phyloP scores from a whole-genome alignment of 2,329 filamentous ascomycete genomes.

The Cladosporium sp. region DNA sequence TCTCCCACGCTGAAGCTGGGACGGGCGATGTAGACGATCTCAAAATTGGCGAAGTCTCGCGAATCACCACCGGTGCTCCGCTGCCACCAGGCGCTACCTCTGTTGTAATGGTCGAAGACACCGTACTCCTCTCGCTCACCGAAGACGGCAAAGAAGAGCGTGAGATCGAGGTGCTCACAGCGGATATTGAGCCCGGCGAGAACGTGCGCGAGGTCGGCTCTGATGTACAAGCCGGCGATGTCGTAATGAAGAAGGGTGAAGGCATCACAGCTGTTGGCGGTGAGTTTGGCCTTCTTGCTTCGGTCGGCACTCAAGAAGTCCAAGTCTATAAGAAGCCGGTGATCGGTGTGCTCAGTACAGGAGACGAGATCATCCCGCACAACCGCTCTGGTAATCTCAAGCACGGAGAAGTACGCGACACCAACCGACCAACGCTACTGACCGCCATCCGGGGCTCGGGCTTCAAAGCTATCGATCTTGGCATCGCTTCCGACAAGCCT shows the following conservation, averaged over 20 bases:
- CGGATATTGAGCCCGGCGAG: slow-evolving; percentile 67
- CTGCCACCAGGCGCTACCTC: slow-evolving; percentile 81
- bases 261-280: slow-evolving; percentile 81
- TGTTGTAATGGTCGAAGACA: slow-evolving; percentile 97
- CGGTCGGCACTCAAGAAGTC: slow-evolving; percentile 68
- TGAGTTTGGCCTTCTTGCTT: slow-evolving; percentile 83
- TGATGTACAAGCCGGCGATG: slow-evolving; percentile 64
- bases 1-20: slow-evolving; percentile 77
- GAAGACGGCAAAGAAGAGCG: slow-evolving; percentile 79
- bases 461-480: slow-evolving; percentile 75
- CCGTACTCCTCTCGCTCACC: slow-evolving; percentile 65
- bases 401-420: slow-evolving; percentile 85
- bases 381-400: slow-evolving; percentile 55
- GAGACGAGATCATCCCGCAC: slow-evolving; percentile 85
- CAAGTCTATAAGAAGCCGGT: slow-evolving; percentile 68
- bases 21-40: slow-evolving; percentile 60
- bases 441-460: slow-evolving; percentile 68
- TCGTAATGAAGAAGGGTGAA: slow-evolving; percentile 70
- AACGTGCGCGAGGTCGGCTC: slow-evolving; percentile 90
- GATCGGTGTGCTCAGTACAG: slow-evolving; percentile 84
- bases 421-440: slow-evolving; percentile 81
- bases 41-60: slow-evolving; percentile 67
- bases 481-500: slow-evolving; percentile 71
- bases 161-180: slow-evolving; percentile 78
- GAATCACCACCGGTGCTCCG: slow-evolving; percentile 92